Percentiles rank a stretch among this genome's conserved stretches.
Conservation (phyloP, 805 yeast species). For the Maudiozyma saulgeensis region DNA sequence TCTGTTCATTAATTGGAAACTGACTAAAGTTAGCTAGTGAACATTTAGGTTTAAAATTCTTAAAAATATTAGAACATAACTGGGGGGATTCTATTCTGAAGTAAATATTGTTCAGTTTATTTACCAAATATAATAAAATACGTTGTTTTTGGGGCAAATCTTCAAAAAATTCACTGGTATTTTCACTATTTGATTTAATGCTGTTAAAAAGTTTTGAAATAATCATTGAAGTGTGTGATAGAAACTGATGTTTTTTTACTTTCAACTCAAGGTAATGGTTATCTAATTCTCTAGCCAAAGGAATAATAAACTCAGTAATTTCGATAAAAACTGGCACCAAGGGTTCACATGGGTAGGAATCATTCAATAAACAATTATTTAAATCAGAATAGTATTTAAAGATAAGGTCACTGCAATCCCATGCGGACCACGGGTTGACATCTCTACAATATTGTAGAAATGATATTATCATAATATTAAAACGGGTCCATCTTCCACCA, state of each 20-base stretch:
- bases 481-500: constrained; percentile 24
- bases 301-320: constrained; percentile 31
- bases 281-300: constrained; percentile 20
- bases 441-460: constrained; percentile 42
- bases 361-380: constrained; percentile 36
- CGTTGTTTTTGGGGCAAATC: constrained; percentile 32
- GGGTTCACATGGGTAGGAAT: constrained; percentile 29
- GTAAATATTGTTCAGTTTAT: constrained; percentile 46
- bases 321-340: constrained; percentile 15
- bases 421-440: constrained; percentile 42
- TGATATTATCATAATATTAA: constrained; percentile 38
- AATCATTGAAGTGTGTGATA: constrained; percentile 42
- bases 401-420: constrained; percentile 42
- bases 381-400: constrained; percentile 36
- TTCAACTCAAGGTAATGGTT: constrained; percentile 9
- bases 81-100: constrained; percentile 35
- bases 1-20: constrained; percentile 39
- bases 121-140: constrained; percentile 45
- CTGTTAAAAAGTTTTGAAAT: constrained; percentile 52
- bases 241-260: constrained; percentile 28
- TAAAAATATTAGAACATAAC: constrained; percentile 28
- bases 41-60: constrained; percentile 46
- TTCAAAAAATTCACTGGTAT: neutral
- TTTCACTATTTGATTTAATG: constrained; percentile 34
- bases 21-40: constrained; percentile 37